Evolutionary conservation across 257 asterid species (phyloP), one percentile per base, ranked within the genome.

Genomic region (Solanum gracilifrons): DNA sequence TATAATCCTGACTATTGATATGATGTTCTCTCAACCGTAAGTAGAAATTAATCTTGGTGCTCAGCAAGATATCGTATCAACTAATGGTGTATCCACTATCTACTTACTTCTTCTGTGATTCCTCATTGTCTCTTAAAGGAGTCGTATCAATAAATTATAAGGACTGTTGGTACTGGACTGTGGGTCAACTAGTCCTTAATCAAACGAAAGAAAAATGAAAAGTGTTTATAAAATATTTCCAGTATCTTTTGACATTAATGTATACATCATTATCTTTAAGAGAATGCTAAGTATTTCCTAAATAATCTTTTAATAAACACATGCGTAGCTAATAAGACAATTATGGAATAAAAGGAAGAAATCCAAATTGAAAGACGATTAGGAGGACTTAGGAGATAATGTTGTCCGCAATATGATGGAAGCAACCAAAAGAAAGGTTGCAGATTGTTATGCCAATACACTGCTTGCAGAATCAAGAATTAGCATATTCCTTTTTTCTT

Each of bases 1-100:
- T 97, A 95, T 85, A 74, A 86, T 76, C 84, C 82, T 31, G 43
- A 20, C 69, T 48, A 48, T 43, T 80, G 58, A 46, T 80, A 9
- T 43, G 25, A 58, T 85, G 43, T 87, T 58, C 55, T 75, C 55
- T 48, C 7, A 2, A 16, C 43, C 27, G 25, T 39, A 64, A 18
- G 5, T 32, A 29, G 85, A 18, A 51, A 1, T 16, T 15, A 43
- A 18, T 48, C 9, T 7, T 46, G 68, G 73, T 39, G 33, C 3
- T 39, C 36, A 20, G 68, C 27, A 68, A 32, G 74, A 83, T 86
- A 29, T 80, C 64, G 32, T 41, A 76, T 39, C 83, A 39, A 39
- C 51, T 33, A 39, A 48, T 20, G 41, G 43, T 87, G 48, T 62
- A 55, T 88, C 16, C n/a, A 76, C 80, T 29, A 27, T 39, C 33